These are phyloP conservation scores for Glonium stellatum DNA, from an alignment of 495 filamentous ascomycete genomes.

Conservation along the genomic window DNA sequence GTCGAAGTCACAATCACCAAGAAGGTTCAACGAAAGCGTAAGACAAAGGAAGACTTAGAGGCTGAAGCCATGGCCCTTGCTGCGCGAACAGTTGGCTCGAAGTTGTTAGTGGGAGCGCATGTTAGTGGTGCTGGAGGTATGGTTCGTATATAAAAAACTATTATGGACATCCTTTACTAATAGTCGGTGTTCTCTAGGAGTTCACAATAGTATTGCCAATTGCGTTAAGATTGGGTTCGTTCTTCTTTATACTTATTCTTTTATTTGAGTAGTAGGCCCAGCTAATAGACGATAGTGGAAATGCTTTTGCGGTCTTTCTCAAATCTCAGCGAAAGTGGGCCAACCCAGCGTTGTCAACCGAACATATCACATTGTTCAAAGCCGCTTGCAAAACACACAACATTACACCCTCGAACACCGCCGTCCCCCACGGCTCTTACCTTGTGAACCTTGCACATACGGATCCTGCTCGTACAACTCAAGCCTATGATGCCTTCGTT, in stretches of 20 bases:
- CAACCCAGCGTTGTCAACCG: conserved; percentile 67
- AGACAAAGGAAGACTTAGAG: conserved; percentile 42
- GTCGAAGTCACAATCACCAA: conserved; percentile 29
- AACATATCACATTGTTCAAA: conserved; percentile 60
- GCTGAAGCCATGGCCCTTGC: conserved; percentile 59
- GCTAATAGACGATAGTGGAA: conserved; percentile 51
- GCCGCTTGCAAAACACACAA: conserved; percentile 57
- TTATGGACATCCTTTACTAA: conserved; percentile 7
- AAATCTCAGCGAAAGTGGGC: conserved; percentile 94
- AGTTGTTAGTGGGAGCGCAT: conserved; percentile 86
- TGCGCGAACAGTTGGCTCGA: conserved; percentile 58
- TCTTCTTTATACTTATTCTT: not conserved
- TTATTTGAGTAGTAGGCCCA: not conserved
- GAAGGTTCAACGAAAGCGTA: conserved; percentile 38
- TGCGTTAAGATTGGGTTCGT: conserved; percentile 62
- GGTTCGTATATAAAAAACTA: conserved; percentile 33
- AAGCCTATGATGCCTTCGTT: conserved; percentile 78
- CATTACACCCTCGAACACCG: conserved; percentile 59
- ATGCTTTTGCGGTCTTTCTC: conserved; percentile 88
- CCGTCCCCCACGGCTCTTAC: conserved; percentile 86
- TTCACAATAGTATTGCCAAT: conserved; percentile 83
- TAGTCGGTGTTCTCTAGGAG: conserved; percentile 44
- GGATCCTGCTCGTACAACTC: conserved; percentile 69
- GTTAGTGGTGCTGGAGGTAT: conserved; percentile 68
- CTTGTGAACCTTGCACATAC: conserved; percentile 89